Evolutionary conservation across 352 stramenopile genomes (phyloP).

Genomic region (Globisporangium iwayamae): DNA sequence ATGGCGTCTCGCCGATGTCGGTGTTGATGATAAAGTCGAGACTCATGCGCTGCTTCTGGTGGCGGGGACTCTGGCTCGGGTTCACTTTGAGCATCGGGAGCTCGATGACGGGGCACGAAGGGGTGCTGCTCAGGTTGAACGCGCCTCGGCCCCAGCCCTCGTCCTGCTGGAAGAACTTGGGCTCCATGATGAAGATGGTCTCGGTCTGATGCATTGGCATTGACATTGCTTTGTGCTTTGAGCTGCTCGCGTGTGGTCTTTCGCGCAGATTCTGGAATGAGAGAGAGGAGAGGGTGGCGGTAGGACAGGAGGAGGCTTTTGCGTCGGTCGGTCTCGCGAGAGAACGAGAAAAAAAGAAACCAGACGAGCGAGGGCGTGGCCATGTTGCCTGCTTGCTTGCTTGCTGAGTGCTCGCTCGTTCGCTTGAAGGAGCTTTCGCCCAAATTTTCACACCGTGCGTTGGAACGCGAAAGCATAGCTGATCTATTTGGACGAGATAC

Average conservation of each 20-base stretch:
- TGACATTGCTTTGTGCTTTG: neutral
- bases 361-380: neutral
- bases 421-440: neutral
- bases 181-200: conserved; percentile 4
- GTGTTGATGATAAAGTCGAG: conserved; percentile 63
- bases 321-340: neutral
- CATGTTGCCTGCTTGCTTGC: neutral
- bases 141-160: neutral
- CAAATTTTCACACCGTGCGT: conserved; percentile 1
- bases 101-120: neutral
- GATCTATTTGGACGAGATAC: neutral
- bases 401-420: neutral
- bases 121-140: neutral
- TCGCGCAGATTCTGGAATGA: conserved; percentile 7
- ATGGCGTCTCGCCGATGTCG: neutral
- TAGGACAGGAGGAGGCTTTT: neutral
- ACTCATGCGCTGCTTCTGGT: conserved; percentile 38
- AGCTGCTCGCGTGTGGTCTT: neutral
- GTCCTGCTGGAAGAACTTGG: neutral
- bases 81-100: conserved; percentile 7
- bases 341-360: conserved; percentile 9
- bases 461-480: neutral
- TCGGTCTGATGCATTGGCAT: neutral
- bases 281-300: neutral
- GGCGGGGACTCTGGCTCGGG: conserved; percentile 13